Conservation (phyloP, 2,329 filamentous ascomycete genomes). For the Elsinoe arachidis region DNA sequence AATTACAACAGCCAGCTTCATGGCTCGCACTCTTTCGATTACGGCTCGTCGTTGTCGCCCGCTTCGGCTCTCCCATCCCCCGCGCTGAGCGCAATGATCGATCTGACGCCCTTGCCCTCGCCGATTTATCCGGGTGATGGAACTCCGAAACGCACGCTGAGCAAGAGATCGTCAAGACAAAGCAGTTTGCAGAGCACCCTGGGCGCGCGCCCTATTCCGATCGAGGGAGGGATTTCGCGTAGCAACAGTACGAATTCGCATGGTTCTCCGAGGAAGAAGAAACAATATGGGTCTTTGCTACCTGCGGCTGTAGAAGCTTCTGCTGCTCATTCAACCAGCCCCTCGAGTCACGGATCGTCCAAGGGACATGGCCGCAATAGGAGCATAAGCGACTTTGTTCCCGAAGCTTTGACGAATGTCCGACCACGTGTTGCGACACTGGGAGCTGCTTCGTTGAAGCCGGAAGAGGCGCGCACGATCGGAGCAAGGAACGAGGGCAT, state of each 20-base stretch:
- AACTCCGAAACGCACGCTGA: conserved; percentile 10
- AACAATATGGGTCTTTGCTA: conserved; percentile 38
- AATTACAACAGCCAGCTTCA: conserved; percentile 2
- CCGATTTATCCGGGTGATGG: conserved; percentile 31
- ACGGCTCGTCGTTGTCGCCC: conserved; percentile 18
- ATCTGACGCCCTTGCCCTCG: conserved; percentile 46
- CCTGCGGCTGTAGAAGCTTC: conserved; percentile 31
- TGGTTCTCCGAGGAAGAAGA: conserved; percentile 35
- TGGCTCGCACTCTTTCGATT: conserved; percentile 12
- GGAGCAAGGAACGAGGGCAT: conserved; percentile 31
- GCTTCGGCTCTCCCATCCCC: conserved; percentile 40
- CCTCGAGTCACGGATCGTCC: conserved; percentile 19
- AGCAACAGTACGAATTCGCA: conserved; percentile 19
- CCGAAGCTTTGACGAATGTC: conserved; percentile 59
- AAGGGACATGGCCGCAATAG: conserved; percentile 58
- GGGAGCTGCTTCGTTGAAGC: conserved; percentile 34
- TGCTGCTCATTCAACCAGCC: conserved; percentile 17
- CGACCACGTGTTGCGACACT: conserved; percentile 65
- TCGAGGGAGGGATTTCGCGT: conserved; percentile 9
- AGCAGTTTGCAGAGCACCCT: conserved; percentile 10
- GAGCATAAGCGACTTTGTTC: conserved; percentile 81
- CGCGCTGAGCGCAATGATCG: conserved; percentile 39
- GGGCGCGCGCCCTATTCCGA: conserved; percentile 10
- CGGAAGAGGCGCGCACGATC: conserved; percentile 6
- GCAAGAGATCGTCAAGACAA: not conserved